Evolutionary conservation across 148 eudicot species (phyloP).

Genomic region (Vaccinium vitisidaea): DNA sequence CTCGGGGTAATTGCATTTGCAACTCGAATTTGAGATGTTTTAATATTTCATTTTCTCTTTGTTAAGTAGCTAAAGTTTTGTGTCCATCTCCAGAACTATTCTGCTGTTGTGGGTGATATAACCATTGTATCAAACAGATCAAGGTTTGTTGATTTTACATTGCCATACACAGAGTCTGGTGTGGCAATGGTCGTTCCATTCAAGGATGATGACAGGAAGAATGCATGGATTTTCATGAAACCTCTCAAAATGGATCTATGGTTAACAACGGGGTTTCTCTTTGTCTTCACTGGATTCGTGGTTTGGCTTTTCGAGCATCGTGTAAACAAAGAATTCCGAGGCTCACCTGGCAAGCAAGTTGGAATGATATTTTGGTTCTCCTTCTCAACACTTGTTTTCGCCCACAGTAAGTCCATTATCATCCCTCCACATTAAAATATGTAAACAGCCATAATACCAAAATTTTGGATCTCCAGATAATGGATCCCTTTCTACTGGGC

Average conservation of each 20-base stretch:
- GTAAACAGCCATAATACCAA: too few species aligned
- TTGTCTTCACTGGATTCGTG: conserved; percentile 60
- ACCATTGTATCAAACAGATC: conserved; percentile 55
- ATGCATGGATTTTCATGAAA: conserved; percentile 67
- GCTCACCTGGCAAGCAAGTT: conserved; percentile 50
- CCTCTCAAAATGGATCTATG: conserved; percentile 62
- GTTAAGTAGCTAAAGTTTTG: background rate
- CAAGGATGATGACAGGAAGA: conserved; percentile 36
- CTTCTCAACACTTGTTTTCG: conserved; percentile 65
- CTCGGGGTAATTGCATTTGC: conserved; percentile 27
- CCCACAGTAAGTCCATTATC: conserved; percentile 54
- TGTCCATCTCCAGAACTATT: conserved; percentile 36
- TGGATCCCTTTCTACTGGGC: too few species aligned
- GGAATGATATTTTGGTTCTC: conserved; percentile 68
- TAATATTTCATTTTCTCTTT: background rate
- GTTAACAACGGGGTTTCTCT: conserved; percentile 51
- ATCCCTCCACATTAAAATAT: background rate
- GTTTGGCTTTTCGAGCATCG: conserved; percentile 76
- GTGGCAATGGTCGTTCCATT: conserved; percentile 51
- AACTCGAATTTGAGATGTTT: background rate
- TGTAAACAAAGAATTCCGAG: conserved; percentile 53
- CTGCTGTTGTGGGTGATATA: conserved; percentile 60
- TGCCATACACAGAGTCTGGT: conserved; percentile 71
- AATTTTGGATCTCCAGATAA: too few species aligned
- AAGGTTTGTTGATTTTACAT: conserved; percentile 49